These are phyloP conservation scores for Silene vulgaris DNA, from an alignment of 179 eudicot genomes.

Conservation along the genomic window DNA sequence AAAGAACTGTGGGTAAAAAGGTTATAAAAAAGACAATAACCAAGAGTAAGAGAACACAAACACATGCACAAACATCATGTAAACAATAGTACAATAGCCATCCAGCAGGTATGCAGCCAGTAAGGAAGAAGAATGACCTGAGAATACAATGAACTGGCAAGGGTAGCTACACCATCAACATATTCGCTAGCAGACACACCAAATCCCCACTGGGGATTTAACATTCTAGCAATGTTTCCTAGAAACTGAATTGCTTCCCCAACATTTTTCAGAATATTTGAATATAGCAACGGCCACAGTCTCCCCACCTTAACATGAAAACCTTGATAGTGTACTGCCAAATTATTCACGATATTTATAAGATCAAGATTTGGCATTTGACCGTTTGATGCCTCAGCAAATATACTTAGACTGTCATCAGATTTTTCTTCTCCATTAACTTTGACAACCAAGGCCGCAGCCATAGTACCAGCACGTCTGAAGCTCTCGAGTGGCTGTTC, in stretches of 20 bases:
- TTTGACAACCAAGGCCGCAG: constrained; percentile 88
- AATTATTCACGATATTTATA: constrained; percentile 76
- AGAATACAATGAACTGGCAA: constrained; percentile 83
- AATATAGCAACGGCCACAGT: constrained; percentile 55
- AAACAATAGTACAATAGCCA: not conserved
- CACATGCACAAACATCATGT: constrained; percentile 1
- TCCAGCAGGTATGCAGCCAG: not conserved
- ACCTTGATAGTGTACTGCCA: constrained; percentile 87
- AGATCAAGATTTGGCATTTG: constrained; percentile 99
- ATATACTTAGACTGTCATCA: constrained; percentile 61
- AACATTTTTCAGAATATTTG: constrained; percentile 48
- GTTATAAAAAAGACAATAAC: constrained; percentile 6
- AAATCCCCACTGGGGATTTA: constrained; percentile 76
- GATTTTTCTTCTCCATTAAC: constrained; percentile 42
- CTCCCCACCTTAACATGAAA: constrained; percentile 67
- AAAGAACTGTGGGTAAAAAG: constrained; percentile 1
- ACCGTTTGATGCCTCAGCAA: constrained; percentile 96
- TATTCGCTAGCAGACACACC: constrained; percentile 73
- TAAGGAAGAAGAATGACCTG: constrained; percentile 46
- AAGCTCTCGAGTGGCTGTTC: constrained; percentile 39
- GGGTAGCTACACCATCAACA: constrained; percentile 83
- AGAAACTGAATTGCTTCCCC: constrained; percentile 53
- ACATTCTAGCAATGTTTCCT: constrained; percentile 58
- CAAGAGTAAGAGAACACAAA: constrained; percentile 1
- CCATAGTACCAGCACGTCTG: constrained; percentile 97